Evolutionary conservation across 345 rosid genomes (phyloP).

Genomic region (Heritiera littoralis): DNA sequence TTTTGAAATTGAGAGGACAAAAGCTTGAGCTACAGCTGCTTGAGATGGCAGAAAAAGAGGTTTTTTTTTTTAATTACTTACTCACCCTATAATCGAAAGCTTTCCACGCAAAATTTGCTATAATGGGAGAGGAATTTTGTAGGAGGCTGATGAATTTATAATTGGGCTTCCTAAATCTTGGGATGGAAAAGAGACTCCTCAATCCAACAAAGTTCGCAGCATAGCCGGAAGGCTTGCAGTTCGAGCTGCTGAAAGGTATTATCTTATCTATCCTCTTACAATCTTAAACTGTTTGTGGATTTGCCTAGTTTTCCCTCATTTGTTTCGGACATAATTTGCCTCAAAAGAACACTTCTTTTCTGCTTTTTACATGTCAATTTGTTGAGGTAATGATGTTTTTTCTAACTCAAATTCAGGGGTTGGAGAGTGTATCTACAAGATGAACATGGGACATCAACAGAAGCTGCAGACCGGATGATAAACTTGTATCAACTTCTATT

Average conservation of each 20-base stretch:
- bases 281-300: background rate
- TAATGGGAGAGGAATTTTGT: background rate
- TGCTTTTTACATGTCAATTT: background rate
- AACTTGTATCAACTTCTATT: constrained; percentile 46
- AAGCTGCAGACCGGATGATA: constrained; percentile 71
- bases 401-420: constrained; percentile 51
- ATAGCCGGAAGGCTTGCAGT: constrained; percentile 77
- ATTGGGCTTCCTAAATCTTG: constrained; percentile 81
- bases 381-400: background rate
- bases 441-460: constrained; percentile 82
- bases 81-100: background rate
- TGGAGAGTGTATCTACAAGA: constrained; percentile 88
- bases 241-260: constrained; percentile 76
- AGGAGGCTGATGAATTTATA: constrained; percentile 88
- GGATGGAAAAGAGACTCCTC: constrained; percentile 79
- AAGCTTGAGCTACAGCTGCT: constrained; percentile 70
- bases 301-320: background rate
- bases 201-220: constrained; percentile 81
- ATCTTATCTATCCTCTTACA: background rate
- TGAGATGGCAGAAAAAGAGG: constrained; percentile 75
- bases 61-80: background rate
- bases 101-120: background rate
- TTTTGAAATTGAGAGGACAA: constrained; percentile 75
- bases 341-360: background rate
- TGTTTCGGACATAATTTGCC: background rate